These are phyloP conservation scores for Lanmaoa pseudosensibilis DNA, from an alignment of 768 basidiomycete genomes.

Conservation along the genomic window DNA sequence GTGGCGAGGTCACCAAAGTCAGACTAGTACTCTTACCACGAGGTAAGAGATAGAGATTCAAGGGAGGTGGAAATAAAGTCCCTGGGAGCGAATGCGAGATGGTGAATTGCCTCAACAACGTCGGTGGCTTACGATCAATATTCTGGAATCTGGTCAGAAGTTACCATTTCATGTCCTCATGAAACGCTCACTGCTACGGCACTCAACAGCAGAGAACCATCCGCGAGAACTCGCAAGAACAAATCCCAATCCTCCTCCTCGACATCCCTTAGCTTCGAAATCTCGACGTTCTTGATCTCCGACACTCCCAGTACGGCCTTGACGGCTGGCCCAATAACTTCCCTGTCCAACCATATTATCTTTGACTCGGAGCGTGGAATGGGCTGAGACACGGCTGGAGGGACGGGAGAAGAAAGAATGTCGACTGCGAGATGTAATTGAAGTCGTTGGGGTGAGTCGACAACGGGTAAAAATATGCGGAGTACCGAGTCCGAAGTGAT, in stretches of 20 bases:
- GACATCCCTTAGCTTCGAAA: constrained; percentile 57
- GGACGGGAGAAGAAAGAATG: constrained; percentile 57
- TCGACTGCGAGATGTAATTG: constrained; percentile 85
- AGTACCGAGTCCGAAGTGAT: constrained; percentile 80
- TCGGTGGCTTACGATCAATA: constrained; percentile 86
- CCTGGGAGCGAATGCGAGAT: constrained; percentile 62
- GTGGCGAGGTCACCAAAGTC: constrained; percentile 65
- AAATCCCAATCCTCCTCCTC: constrained; percentile 75
- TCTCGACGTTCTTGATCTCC: constrained; percentile 4
- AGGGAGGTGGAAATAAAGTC: constrained; percentile 47
- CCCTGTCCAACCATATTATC: constrained; percentile 71
- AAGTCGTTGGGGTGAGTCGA: constrained; percentile 81
- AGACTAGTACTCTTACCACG: constrained; percentile 42
- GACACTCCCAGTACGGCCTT: constrained; percentile 41
- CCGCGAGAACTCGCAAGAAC: constrained; percentile 67
- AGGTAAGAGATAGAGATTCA: constrained; percentile 54
- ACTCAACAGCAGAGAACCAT: constrained; percentile 72
- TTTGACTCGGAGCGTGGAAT: constrained; percentile 39
- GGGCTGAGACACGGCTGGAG: constrained; percentile 35
- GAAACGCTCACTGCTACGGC: constrained; percentile 63
- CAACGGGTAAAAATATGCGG: constrained; percentile 82
- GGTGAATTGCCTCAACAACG: constrained; percentile 72
- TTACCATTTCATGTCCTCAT: background rate
- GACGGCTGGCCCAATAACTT: constrained; percentile 52
- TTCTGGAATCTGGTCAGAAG: constrained; percentile 51